Conservation (phyloP, 768 basidiomycete species). For the Favolaschia claudopus region DNA sequence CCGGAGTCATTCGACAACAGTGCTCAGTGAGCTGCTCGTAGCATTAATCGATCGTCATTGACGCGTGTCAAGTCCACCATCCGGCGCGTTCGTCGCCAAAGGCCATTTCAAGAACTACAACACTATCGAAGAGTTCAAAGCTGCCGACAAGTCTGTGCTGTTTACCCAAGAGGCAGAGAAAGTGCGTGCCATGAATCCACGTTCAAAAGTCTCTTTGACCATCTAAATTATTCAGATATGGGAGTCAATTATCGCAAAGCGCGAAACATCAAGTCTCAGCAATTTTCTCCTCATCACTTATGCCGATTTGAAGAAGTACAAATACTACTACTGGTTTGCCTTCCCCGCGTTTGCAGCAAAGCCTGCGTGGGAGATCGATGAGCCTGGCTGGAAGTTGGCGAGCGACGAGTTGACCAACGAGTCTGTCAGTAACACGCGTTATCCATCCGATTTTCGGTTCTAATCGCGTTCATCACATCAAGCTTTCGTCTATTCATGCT, state of each 20-base stretch:
- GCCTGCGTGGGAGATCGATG: slow-evolving; percentile 87
- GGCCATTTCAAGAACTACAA: slow-evolving; percentile 95
- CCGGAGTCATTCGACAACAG: slow-evolving; percentile 67
- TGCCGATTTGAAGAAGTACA: slow-evolving; percentile 98
- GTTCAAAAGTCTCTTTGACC: background rate
- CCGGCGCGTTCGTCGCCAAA: slow-evolving; percentile 56
- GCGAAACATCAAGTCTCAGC: slow-evolving; percentile 65
- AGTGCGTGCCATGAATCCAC: slow-evolving; percentile 49
- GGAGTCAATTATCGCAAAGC: slow-evolving; percentile 61
- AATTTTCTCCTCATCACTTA: slow-evolving; percentile 91
- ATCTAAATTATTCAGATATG: slow-evolving; percentile 61
- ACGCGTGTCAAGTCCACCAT: slow-evolving; percentile 45
- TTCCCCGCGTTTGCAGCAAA: slow-evolving; percentile 92
- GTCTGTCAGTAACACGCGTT: slow-evolving; percentile 41
- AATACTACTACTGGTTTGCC: slow-evolving; percentile 97
- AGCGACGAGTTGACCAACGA: slow-evolving; percentile 50
- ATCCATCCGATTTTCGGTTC: background rate
- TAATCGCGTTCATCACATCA: background rate
- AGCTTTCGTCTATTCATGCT: slow-evolving; percentile 63
- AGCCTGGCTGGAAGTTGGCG: slow-evolving; percentile 64
- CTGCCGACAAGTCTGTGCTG: slow-evolving; percentile 85
- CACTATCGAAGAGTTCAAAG: slow-evolving; percentile 95
- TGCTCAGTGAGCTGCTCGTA: slow-evolving; percentile 48
- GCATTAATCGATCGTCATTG: slow-evolving; percentile 10
- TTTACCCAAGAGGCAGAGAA: slow-evolving; percentile 77